phyloP scores from a whole-genome alignment of 179 eudicot species.

The Gypsophila paniculata region DNA sequence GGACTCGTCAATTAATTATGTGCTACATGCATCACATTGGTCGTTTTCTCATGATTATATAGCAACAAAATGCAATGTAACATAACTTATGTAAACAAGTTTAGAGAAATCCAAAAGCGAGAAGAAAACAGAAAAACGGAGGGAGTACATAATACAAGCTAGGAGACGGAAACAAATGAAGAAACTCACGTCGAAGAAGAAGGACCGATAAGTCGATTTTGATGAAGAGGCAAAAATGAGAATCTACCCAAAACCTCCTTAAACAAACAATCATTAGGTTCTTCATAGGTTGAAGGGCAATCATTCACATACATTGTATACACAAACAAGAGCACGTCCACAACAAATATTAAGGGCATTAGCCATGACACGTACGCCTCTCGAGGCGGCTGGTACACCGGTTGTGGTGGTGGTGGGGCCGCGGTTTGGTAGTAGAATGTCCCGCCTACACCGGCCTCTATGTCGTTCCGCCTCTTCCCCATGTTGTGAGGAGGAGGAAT shows the following conservation, averaged over 20 bases:
- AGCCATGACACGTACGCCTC: conserved; percentile 34
- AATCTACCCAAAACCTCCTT: conserved; percentile 26
- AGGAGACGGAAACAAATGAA: not conserved
- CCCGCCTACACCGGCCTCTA: conserved; percentile 30
- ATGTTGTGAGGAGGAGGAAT: conserved; percentile 13
- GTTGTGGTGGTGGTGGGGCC: conserved; percentile 24
- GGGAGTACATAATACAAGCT: too few relatives aligned
- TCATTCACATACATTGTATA: conserved; percentile 35
- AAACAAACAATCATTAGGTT: conserved; percentile 27
- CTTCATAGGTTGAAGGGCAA: conserved; percentile 29
- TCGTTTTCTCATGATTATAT: too few relatives aligned
- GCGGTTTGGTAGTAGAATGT: conserved; percentile 31
- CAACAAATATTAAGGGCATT: conserved; percentile 32
- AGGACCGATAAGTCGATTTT: conserved; percentile 44
- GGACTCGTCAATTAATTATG: too few relatives aligned
- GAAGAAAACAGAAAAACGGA: not conserved
- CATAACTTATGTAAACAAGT: too few relatives aligned
- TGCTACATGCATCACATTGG: too few relatives aligned
- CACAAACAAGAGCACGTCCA: conserved; percentile 31
- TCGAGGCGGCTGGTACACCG: conserved; percentile 17
- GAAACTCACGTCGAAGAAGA: conserved; percentile 30
- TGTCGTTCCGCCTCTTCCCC: conserved; percentile 35
- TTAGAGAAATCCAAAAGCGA: too few relatives aligned
- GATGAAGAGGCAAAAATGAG: conserved; percentile 32
- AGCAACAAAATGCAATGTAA: too few relatives aligned